phyloP scores from a whole-genome alignment of 352 stramenopile species.

The Lagenidium giganteum region DNA sequence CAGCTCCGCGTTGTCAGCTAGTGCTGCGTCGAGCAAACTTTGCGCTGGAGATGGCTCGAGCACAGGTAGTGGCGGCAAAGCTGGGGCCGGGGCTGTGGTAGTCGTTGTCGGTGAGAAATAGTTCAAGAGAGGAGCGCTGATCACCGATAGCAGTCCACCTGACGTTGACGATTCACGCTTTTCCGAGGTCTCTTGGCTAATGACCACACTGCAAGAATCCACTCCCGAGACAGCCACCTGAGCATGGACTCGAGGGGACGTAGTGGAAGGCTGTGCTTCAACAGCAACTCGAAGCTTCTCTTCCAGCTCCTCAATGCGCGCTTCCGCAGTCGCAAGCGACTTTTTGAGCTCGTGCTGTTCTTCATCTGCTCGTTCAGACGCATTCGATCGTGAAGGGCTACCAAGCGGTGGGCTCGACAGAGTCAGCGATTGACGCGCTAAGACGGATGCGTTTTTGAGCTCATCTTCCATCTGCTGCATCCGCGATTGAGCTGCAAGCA shows the following conservation, averaged over 20 bases:
- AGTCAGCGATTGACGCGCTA: no score
- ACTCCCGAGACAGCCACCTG: no score
- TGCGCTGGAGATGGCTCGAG: constrained; percentile 22
- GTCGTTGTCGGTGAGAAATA: constrained; percentile 7
- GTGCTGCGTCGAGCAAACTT: constrained; percentile 37
- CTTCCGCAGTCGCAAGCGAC: no score
- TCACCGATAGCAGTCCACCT: no score
- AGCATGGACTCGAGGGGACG: no score
- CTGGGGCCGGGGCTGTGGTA: constrained; percentile 6
- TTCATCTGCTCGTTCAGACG: constrained; percentile 5
- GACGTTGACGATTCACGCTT: no score
- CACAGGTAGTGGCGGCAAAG: no score
- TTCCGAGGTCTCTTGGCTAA: constrained; percentile 6
- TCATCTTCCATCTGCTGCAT: constrained; percentile 16
- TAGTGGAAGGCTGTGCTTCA: no score
- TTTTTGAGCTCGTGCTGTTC: constrained; percentile 5
- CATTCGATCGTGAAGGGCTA: neutral
- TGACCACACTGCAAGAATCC: constrained; percentile 4
- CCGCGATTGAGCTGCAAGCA: no score
- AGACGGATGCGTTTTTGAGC: neutral
- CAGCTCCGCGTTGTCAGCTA: constrained; percentile 58
- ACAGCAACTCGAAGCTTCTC: no score
- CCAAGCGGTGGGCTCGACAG: no score
- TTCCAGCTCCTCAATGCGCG: constrained; percentile 18
- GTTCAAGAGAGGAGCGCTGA: constrained; percentile 3